A percentile compares a stretch with the other conserved stretches of the same genome.
These are phyloP conservation scores for Naganishia cerealis DNA, from an alignment of 1,284 basidiomycete genomes.

Conservation along the genomic window DNA sequence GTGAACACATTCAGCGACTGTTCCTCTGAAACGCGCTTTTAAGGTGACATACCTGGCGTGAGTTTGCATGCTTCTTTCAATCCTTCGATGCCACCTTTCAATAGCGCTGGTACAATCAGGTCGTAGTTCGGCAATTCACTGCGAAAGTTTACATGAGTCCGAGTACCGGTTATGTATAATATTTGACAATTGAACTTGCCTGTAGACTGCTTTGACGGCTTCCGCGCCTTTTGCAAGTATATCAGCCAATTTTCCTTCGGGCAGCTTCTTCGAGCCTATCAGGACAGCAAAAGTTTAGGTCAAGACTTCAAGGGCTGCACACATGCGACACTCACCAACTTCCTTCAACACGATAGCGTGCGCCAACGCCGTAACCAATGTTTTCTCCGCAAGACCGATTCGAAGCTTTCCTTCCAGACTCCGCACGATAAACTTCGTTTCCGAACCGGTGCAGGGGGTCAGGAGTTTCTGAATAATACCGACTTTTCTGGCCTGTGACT, in stretches of 20 bases:
- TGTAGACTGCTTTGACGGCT: conserved; percentile 87
- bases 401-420: conserved; percentile 95
- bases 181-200: conserved; percentile 57
- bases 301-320: not conserved
- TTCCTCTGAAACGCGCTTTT: not conserved
- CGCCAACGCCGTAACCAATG: conserved; percentile 81
- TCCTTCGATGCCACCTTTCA: conserved; percentile 73
- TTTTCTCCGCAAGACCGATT: conserved; percentile 94
- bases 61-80: conserved; percentile 79
- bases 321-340: conserved; percentile 59
- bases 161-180: conserved; percentile 5
- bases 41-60: conserved; percentile 66
- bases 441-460: conserved; percentile 78
- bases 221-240: conserved; percentile 77
- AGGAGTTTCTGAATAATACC: conserved; percentile 92
- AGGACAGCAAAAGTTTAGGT: not conserved
- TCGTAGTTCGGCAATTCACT: conserved; percentile 95
- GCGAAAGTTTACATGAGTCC: not conserved
- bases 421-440: conserved; percentile 93
- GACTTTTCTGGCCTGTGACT: conserved; percentile 93
- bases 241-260: conserved; percentile 68
- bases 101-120: conserved; percentile 84
- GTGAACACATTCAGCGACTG: not conserved
- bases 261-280: conserved; percentile 70
- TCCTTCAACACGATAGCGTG: conserved; percentile 80